Evolutionary conservation across 306 rosid genomes (phyloP).

Genomic region (Alnus glutinosa): DNA sequence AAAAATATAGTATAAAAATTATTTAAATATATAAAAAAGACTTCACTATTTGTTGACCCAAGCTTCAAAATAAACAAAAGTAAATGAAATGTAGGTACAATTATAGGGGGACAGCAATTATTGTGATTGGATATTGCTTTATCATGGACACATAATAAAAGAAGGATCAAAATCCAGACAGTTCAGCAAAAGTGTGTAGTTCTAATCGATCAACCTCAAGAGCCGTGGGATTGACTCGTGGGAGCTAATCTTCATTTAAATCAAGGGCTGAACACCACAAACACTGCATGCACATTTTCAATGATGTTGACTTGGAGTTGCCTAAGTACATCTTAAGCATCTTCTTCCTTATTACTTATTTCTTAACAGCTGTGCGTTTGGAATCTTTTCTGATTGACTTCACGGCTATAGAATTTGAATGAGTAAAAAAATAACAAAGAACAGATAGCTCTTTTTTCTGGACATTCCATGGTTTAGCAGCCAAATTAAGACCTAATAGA

Average conservation of each 20-base stretch:
- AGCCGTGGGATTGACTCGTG: background rate
- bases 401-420: no score
- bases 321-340: background rate
- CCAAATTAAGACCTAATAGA: no score
- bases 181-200: background rate
- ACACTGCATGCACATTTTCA: background rate
- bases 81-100: background rate
- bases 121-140: background rate
- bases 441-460: no score
- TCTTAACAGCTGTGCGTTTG: background rate
- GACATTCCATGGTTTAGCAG: no score
- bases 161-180: background rate
- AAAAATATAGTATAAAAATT: no score
- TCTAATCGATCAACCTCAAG: background rate
- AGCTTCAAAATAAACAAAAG: no score
- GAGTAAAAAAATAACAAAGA: no score
- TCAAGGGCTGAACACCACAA: background rate
- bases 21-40: no score
- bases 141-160: background rate
- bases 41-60: no score
- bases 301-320: slow-evolving; percentile 11
- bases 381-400: no score
- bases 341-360: background rate
- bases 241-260: background rate
- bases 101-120: background rate